Percentiles rank a stretch among this genome's conserved stretches.
These are phyloP conservation scores for Diospyros lotus DNA, from an alignment of 148 eudicot species.

Conservation along the genomic window DNA sequence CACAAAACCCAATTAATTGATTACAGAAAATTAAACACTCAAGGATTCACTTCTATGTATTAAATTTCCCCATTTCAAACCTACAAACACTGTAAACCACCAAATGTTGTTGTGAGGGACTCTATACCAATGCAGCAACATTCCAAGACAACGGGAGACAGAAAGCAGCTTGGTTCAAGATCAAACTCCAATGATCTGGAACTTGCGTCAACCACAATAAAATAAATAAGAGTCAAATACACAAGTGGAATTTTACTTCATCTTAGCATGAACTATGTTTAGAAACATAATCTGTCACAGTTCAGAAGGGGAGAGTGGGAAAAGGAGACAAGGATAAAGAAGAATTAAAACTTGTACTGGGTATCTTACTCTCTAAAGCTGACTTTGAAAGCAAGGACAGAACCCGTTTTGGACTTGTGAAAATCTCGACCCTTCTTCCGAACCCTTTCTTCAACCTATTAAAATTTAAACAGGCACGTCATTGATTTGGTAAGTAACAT, in stretches of 20 bases:
- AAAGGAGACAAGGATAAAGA: not conserved
- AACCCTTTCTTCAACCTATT: slow-evolving; percentile 87
- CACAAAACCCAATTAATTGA: too few species aligned
- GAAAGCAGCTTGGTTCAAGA: too few species aligned
- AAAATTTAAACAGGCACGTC: slow-evolving; percentile 19
- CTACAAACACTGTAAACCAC: too few species aligned
- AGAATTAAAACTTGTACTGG: not conserved
- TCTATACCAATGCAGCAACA: too few species aligned
- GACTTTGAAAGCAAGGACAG: slow-evolving; percentile 89
- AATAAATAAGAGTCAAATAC: not conserved
- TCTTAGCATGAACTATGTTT: not conserved
- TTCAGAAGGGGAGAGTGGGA: slow-evolving; percentile 2
- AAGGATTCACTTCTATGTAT: too few species aligned
- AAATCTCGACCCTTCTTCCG: slow-evolving; percentile 70
- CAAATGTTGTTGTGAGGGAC: too few species aligned
- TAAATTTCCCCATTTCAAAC: too few species aligned
- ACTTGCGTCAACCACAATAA: not conserved
- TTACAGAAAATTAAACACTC: too few species aligned
- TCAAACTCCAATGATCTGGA: too few species aligned
- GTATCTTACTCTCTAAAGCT: slow-evolving; percentile 90
- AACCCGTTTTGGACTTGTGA: slow-evolving; percentile 75
- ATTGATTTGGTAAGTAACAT: slow-evolving; percentile 4
- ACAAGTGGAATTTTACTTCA: not conserved
- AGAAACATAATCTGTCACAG: not conserved
- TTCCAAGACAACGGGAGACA: too few species aligned